phyloP scores from a whole-genome alignment of 192 early-diverging fungal species.

The Coemansia sp. region DNA sequence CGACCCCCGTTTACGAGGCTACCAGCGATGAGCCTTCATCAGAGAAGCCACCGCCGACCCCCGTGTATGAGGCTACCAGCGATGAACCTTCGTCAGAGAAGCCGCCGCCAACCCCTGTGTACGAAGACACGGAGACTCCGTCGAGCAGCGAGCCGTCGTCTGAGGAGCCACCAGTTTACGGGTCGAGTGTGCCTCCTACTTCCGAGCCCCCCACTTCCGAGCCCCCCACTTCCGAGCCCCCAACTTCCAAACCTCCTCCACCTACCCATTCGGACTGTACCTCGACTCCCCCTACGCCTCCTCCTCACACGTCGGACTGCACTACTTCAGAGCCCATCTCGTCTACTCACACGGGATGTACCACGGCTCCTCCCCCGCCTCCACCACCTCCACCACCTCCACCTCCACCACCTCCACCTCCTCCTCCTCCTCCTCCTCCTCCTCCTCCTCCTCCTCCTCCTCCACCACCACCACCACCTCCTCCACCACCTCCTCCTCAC shows the following conservation, averaged over 20 bases:
- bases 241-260: constrained; percentile 20
- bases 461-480: not conserved
- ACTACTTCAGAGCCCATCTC: constrained; percentile 5
- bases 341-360: constrained; percentile 6
- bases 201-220: constrained; percentile 13
- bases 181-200: constrained; percentile 9
- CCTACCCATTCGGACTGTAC: not conserved
- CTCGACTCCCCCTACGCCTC: not conserved
- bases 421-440: not conserved
- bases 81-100: constrained; percentile 23
- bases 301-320: constrained; percentile 1
- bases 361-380: constrained; percentile 6
- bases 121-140: constrained; percentile 8
- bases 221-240: constrained; percentile 17
- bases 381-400: not conserved
- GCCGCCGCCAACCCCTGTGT: constrained; percentile 4
- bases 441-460: constrained; percentile 1
- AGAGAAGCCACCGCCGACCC: constrained; percentile 14
- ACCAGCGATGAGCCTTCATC: constrained; percentile 19
- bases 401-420: not conserved
- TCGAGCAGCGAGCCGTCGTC: constrained; percentile 15
- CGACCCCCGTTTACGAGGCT: constrained; percentile 3
- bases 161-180: not conserved
- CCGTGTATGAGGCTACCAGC: constrained; percentile 5
- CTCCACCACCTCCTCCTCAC: constrained; percentile 8